These are phyloP conservation scores for Salix viminalis DNA, from an alignment of 345 rosid species.

Conservation along the genomic window DNA sequence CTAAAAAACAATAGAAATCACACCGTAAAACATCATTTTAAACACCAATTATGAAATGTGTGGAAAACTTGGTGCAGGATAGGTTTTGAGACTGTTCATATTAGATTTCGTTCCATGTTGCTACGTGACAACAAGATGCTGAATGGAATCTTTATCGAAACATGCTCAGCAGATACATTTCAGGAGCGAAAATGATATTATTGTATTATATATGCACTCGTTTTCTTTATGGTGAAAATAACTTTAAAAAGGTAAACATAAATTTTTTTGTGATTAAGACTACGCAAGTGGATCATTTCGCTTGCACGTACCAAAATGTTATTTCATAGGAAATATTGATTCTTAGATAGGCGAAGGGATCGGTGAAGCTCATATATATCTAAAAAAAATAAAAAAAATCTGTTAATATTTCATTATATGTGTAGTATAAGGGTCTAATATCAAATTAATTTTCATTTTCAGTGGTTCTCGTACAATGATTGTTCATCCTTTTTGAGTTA, in stretches of 20 bases:
- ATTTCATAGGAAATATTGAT: background rate
- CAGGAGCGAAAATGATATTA: background rate
- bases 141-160: background rate
- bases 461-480: conserved; percentile 34
- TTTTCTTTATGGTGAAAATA: background rate
- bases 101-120: background rate
- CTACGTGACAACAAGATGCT: conserved; percentile 4
- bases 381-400: background rate
- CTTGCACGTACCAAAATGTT: background rate
- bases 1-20: too few relatives aligned
- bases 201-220: background rate
- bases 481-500: conserved; percentile 23
- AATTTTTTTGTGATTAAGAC: background rate
- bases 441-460: conserved; percentile 13
- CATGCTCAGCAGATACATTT: conserved; percentile 6
- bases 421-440: conserved; percentile 4
- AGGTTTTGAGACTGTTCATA: background rate
- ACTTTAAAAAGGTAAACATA: background rate
- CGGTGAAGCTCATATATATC: background rate
- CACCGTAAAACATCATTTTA: too few relatives aligned
- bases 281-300: background rate
- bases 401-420: background rate
- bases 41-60: background rate
- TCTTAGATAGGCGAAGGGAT: background rate
- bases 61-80: background rate